phyloP scores from a whole-genome alignment of 768 basidiomycete genomes.

The Lepiota brunneoincarnata region DNA sequence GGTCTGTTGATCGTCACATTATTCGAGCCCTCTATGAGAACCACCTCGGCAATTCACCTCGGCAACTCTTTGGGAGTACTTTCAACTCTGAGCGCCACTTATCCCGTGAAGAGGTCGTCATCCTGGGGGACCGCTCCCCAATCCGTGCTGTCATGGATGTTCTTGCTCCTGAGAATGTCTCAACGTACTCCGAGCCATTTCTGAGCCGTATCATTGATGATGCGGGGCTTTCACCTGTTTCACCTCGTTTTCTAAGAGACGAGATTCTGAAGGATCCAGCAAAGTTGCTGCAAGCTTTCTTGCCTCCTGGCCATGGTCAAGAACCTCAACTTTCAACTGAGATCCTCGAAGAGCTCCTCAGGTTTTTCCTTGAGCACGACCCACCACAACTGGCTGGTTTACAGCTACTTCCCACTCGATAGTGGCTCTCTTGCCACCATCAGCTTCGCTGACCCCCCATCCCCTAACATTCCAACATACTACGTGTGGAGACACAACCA shows the following conservation, averaged over 20 bases:
- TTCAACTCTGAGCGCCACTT: neutral
- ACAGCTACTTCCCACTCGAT: slow-evolving; percentile 33
- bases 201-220: slow-evolving; percentile 7
- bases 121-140: neutral
- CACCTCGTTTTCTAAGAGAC: neutral
- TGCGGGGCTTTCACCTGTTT: neutral
- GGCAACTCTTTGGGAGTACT: slow-evolving; percentile 3
- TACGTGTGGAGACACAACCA: slow-evolving; percentile 7
- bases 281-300: neutral
- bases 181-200: slow-evolving; percentile 3
- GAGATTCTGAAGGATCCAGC: neutral
- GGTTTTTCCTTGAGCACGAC: slow-evolving; percentile 21
- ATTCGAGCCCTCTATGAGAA: slow-evolving; percentile 4
- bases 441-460: slow-evolving; percentile 21
- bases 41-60: neutral
- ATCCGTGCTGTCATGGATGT: neutral
- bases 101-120: neutral
- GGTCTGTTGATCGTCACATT: neutral
- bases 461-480: slow-evolving; percentile 19
- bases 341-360: slow-evolving; percentile 16
- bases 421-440: slow-evolving; percentile 28
- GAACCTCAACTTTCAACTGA: neutral
- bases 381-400: slow-evolving; percentile 24
- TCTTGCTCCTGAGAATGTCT: neutral
- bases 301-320: neutral